Evolutionary conservation across 2,329 filamentous ascomycete genomes (phyloP).

Genomic region (Setomelanomma holmii): DNA sequence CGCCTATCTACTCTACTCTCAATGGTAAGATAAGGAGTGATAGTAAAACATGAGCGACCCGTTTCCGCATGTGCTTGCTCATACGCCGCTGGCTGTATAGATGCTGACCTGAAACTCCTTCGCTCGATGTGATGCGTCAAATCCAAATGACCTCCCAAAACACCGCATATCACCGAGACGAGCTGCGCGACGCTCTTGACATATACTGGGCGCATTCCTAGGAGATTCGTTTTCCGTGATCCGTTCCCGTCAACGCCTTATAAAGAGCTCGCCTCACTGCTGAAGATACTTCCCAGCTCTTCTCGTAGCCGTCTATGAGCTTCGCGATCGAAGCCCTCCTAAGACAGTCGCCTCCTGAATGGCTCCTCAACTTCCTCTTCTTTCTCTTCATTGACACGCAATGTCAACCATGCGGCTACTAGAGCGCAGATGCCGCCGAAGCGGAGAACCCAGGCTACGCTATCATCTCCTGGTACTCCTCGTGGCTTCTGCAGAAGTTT

Average conservation of each 20-base stretch:
- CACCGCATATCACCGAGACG: not conserved
- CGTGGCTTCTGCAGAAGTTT: constrained; percentile 85
- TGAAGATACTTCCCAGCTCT: constrained; percentile 17
- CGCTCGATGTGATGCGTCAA: not conserved
- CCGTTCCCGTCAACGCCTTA: not conserved
- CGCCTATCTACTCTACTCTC: not conserved
- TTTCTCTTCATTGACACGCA: constrained; percentile 69
- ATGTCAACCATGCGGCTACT: constrained; percentile 75
- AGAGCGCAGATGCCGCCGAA: constrained; percentile 83
- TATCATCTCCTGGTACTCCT: constrained; percentile 82
- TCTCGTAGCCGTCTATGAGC: constrained; percentile 12
- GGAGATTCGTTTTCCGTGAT: not conserved
- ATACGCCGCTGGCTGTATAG: not conserved
- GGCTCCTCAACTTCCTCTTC: constrained; percentile 29
- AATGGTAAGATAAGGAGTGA: not conserved
- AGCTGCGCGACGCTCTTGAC: not conserved
- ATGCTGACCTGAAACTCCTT: not conserved
- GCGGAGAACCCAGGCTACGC: constrained; percentile 84
- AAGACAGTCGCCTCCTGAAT: constrained; percentile 31
- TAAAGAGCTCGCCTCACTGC: constrained; percentile 1
- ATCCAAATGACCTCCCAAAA: not conserved
- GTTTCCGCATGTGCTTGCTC: not conserved
- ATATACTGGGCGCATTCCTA: not conserved
- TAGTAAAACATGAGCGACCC: not conserved
- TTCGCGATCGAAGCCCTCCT: constrained; percentile 21